These are phyloP conservation scores for Aureococcus anophagefferens DNA, from an alignment of 108 stramenopile genomes.

Conservation along the genomic window DNA sequence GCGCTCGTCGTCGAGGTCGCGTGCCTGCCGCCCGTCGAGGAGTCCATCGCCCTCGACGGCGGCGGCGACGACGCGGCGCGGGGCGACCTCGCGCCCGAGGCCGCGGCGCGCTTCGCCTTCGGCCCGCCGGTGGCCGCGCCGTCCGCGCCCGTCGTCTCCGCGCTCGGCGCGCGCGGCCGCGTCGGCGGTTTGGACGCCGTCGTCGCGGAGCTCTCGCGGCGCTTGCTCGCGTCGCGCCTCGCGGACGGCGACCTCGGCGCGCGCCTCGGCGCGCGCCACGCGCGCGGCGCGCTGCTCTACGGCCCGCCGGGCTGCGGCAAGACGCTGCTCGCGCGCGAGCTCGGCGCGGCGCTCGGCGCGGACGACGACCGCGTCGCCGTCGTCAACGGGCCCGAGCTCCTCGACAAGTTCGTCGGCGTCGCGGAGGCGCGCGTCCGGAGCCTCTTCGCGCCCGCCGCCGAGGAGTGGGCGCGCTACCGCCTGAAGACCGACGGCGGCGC, in stretches of 20 bases:
- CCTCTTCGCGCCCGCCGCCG: conserved; percentile 53
- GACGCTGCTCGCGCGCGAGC: conserved; percentile 47
- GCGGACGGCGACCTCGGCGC: too few relatives aligned
- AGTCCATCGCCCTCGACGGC: background rate
- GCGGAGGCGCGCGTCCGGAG: conserved; percentile 55
- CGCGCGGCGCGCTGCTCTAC: conserved; percentile 52
- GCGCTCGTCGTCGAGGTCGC: background rate
- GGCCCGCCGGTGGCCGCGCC: too few relatives aligned
- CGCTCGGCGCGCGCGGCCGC: background rate
- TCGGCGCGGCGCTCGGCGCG: conserved; percentile 51
- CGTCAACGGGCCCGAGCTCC: conserved; percentile 61
- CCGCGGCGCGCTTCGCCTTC: too few relatives aligned
- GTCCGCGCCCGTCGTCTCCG: too few relatives aligned
- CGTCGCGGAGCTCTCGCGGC: background rate
- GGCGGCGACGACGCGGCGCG: background rate
- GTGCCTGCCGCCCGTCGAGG: background rate
- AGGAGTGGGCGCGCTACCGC: conserved; percentile 34
- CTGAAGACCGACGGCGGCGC: background rate
- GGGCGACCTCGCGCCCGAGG: too few relatives aligned
- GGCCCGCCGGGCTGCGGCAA: conserved; percentile 57
- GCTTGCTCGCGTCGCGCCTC: background rate
- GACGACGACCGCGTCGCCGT: conserved; percentile 55
- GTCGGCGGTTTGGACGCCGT: background rate
- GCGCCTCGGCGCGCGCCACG: conserved; percentile 29
- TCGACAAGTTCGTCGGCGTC: conserved; percentile 59